Evolutionary conservation across 2,329 filamentous ascomycete genomes (phyloP).

Genomic region (Aspergillus sp.): DNA sequence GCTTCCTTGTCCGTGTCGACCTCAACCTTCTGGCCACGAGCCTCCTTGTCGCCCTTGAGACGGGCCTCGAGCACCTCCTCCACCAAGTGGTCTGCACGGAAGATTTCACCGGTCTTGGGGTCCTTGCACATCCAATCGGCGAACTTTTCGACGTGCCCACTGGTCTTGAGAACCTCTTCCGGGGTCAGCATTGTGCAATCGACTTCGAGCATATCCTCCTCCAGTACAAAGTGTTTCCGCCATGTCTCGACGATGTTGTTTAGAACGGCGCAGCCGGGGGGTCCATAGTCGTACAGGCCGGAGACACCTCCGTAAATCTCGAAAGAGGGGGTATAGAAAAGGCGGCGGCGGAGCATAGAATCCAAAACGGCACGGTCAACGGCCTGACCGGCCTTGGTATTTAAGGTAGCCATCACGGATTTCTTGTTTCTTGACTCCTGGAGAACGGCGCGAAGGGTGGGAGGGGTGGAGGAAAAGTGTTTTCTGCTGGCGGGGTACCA

Average conservation of each 20-base stretch:
- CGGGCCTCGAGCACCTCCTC: slow-evolving; percentile 88
- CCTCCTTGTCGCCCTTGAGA: slow-evolving; percentile 87
- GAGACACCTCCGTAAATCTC: slow-evolving; percentile 91
- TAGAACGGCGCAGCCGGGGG: slow-evolving; percentile 81
- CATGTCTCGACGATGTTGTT: slow-evolving; percentile 85
- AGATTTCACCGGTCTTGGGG: slow-evolving; percentile 93
- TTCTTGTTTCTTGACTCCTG: slow-evolving; percentile 35
- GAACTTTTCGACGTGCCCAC: slow-evolving; percentile 96
- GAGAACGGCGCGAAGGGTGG: slow-evolving; percentile 26
- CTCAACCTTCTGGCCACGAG: slow-evolving; percentile 71
- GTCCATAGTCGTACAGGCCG: slow-evolving; percentile 91
- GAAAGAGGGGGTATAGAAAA: slow-evolving; percentile 95
- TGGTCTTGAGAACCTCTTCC: slow-evolving; percentile 89
- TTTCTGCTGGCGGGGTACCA: slow-evolving; percentile 21
- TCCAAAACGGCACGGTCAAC: slow-evolving; percentile 82
- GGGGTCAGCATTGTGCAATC: slow-evolving; percentile 94
- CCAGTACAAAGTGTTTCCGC: slow-evolving; percentile 90
- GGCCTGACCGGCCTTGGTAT: slow-evolving; percentile 84
- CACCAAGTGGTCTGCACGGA: slow-evolving; percentile 93
- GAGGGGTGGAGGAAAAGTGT: slow-evolving; percentile 43
- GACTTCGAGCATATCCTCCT: slow-evolving; percentile 94
- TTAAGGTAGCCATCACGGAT: slow-evolving; percentile 59
- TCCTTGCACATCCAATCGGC: slow-evolving; percentile 99
- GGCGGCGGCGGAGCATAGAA: slow-evolving; percentile 78
- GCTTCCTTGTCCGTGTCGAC: slow-evolving; percentile 73